These are phyloP conservation scores for Ceratocystis papillata DNA, from an alignment of 2,329 filamentous ascomycete genomes.

Conservation along the genomic window DNA sequence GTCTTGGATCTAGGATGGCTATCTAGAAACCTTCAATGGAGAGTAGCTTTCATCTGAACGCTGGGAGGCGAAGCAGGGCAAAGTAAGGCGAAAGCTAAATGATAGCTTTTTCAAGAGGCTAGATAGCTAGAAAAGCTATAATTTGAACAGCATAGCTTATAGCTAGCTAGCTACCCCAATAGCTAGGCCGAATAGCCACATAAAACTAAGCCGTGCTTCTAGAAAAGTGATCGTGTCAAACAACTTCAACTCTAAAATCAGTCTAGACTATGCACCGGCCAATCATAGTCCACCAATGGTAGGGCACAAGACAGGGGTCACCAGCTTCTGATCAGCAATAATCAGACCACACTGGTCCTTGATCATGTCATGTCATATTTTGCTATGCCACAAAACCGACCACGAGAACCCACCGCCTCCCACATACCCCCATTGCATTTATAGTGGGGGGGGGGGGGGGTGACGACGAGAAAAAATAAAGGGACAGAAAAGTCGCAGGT, in stretches of 20 bases:
- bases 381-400: slow-evolving; percentile 5
- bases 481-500: neutral
- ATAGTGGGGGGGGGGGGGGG: neutral
- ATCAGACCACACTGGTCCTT: slow-evolving; percentile 24
- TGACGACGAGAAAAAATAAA: neutral
- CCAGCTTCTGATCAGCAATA: slow-evolving; percentile 18
- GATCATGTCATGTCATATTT: slow-evolving; percentile 21
- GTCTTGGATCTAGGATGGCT: neutral
- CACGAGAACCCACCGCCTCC: slow-evolving; percentile 11
- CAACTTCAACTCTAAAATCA: slow-evolving; percentile 15
- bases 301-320: slow-evolving; percentile 14
- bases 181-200: neutral
- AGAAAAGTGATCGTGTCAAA: slow-evolving; percentile 14
- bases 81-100: too few species aligned
- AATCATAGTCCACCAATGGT: slow-evolving; percentile 15
- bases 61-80: neutral
- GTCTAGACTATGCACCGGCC: slow-evolving; percentile 19
- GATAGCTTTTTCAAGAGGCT: too few species aligned
- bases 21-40: neutral
- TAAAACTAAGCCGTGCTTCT: neutral
- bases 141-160: too few species aligned
- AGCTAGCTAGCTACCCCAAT: too few species aligned
- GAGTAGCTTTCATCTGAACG: neutral
- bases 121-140: too few species aligned
- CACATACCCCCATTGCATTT: neutral